Percentiles rank a stretch among this genome's conserved stretches.
phyloP scores from a whole-genome alignment of 2,329 filamentous ascomycete genomes.

The Colletotrichum sp. region DNA sequence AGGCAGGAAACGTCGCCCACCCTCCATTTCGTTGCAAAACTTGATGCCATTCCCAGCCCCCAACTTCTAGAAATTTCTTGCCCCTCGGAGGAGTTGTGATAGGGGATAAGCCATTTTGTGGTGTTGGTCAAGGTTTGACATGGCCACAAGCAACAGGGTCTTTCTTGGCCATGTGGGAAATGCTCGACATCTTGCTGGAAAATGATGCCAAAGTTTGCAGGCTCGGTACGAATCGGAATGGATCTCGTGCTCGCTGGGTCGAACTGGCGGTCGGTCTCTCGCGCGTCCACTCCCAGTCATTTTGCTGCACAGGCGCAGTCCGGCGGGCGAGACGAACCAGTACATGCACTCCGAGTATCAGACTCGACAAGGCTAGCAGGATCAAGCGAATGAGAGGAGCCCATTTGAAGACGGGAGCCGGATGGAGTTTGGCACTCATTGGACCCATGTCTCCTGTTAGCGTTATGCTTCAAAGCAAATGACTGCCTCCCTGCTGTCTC shows the following conservation, averaged over 20 bases:
- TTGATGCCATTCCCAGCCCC: constrained; percentile 12
- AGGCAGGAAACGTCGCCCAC: background rate
- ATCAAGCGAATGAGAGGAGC: background rate
- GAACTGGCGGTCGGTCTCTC: constrained; percentile 18
- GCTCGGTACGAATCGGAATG: constrained; percentile 16
- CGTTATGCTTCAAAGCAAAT: background rate
- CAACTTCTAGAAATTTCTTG: constrained; percentile 4
- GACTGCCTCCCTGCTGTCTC: background rate
- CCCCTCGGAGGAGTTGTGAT: background rate
- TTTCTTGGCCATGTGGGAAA: background rate
- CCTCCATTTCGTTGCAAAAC: background rate
- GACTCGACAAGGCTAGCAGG: background rate
- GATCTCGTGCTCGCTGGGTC: constrained; percentile 4
- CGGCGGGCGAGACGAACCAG: constrained; percentile 8
- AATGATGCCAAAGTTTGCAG: background rate
- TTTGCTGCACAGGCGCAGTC: background rate
- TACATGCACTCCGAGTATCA: constrained; percentile 7
- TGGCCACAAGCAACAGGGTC: background rate
- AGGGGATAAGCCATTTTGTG: background rate
- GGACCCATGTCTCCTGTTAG: background rate
- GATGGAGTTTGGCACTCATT: background rate
- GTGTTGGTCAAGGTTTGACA: background rate
- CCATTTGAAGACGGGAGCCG: background rate
- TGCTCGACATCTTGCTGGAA: background rate
- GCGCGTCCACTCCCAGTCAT: background rate